Conservation (phyloP, 1,139 yeast species). For the Saccharomyces hybrid region DNA sequence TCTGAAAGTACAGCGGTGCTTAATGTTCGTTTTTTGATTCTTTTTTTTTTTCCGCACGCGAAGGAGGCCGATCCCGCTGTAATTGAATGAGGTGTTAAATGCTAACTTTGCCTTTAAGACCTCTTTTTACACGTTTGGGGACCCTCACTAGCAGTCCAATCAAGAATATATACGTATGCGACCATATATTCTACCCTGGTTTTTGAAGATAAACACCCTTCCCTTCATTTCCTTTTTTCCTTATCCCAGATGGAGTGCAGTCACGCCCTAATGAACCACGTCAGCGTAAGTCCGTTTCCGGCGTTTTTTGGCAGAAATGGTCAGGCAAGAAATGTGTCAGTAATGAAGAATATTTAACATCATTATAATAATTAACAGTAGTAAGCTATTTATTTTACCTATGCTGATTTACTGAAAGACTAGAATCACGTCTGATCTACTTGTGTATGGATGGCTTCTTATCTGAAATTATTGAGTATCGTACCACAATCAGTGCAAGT, state of each 20-base stretch:
- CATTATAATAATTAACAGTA: background rate
- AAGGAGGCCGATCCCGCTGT: background rate
- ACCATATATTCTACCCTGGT: background rate
- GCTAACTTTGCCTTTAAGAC: background rate
- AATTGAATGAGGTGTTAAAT: background rate
- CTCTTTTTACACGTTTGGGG: background rate
- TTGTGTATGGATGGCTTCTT: background rate
- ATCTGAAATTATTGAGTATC: constrained; percentile 19
- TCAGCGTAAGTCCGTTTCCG: background rate
- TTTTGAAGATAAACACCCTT: background rate
- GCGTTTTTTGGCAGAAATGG: background rate
- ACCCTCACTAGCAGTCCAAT: background rate
- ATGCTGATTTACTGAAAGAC: background rate
- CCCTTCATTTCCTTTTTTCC: background rate
- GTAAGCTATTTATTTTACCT: background rate
- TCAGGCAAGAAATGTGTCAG: background rate
- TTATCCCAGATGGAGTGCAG: background rate
- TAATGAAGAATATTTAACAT: background rate
- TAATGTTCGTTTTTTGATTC: background rate
- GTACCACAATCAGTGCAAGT: constrained; percentile 23
- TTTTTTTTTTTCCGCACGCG: background rate
- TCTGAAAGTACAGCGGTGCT: background rate
- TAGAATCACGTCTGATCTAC: background rate
- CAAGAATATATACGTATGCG: background rate
- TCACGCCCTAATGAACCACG: background rate